These are phyloP conservation scores for Fusarium sp. DNA, from an alignment of 2,329 filamentous ascomycete species.

Conservation along the genomic window DNA sequence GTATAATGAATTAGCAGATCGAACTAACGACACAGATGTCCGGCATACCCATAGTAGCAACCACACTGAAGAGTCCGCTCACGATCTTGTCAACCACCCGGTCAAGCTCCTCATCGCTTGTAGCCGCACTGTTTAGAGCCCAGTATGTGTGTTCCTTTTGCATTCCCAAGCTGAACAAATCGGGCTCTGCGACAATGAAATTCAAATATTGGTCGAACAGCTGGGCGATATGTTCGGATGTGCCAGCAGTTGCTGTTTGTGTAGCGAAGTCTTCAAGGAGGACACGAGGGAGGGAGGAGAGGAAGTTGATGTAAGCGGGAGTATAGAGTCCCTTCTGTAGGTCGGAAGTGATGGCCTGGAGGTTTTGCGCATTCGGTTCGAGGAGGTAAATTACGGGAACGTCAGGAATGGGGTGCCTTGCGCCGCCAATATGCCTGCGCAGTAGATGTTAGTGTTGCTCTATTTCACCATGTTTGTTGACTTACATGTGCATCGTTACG, in stretches of 20 bases:
- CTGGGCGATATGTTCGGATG: constrained; percentile 90
- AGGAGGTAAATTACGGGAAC: constrained; percentile 97
- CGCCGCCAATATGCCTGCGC: constrained; percentile 80
- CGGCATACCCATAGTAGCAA: constrained; percentile 91
- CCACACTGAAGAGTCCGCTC: constrained; percentile 95
- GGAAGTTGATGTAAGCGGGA: constrained; percentile 96
- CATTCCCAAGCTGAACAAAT: constrained; percentile 94
- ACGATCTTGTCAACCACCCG: constrained; percentile 90
- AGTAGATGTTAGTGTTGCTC: constrained; percentile 44
- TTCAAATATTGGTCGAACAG: constrained; percentile 98
- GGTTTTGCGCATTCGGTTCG: constrained; percentile 85
- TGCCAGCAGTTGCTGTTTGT: constrained; percentile 85
- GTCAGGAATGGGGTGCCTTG: constrained; percentile 91
- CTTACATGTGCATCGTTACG: constrained; percentile 94
- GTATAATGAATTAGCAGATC: constrained; percentile 24
- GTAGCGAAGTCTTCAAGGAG: constrained; percentile 95
- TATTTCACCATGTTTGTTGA: constrained; percentile 11
- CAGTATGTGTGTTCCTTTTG: constrained; percentile 92
- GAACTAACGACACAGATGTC: neutral
- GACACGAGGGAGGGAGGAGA: constrained; percentile 90
- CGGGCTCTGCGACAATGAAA: constrained; percentile 95
- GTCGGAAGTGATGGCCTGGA: constrained; percentile 86
- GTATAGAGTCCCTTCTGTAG: constrained; percentile 90
- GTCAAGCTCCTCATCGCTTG: constrained; percentile 90
- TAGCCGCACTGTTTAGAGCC: constrained; percentile 94